phyloP scores from a whole-genome alignment of 2,329 filamentous ascomycete species.

The Cladosporium velox region DNA sequence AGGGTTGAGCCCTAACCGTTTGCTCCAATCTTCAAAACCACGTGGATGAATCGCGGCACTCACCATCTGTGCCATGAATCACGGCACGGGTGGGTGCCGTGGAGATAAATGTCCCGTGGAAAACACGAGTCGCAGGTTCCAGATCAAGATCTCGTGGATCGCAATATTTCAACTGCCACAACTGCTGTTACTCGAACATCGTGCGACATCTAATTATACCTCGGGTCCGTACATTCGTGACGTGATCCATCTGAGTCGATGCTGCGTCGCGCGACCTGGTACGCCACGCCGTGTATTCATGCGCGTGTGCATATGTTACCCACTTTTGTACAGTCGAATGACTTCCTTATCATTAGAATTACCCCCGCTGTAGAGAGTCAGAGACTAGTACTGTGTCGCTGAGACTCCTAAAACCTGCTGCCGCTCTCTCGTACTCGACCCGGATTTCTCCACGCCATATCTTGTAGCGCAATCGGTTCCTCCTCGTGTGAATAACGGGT shows the following conservation, averaged over 20 bases:
- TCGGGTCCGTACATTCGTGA: too few relatives aligned
- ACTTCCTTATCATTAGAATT: not conserved
- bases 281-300: not conserved
- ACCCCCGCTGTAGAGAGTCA: not conserved
- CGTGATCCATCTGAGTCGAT: too few relatives aligned
- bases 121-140: not conserved
- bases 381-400: not conserved
- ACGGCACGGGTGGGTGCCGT: too few relatives aligned
- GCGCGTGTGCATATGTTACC: not conserved
- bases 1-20: constrained; percentile 2
- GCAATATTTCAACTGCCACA: not conserved
- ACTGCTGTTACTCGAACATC: too few relatives aligned
- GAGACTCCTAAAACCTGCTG: not conserved
- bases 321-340: not conserved
- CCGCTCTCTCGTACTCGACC: not conserved
- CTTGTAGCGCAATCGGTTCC: not conserved
- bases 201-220: too few relatives aligned
- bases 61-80: not conserved
- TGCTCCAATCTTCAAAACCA: not conserved
- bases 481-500: constrained; percentile 12
- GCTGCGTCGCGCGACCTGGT: not conserved
- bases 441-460: constrained; percentile 5
- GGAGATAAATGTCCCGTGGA: too few relatives aligned
- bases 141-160: too few relatives aligned
- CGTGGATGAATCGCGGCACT: not conserved